Percentiles rank a stretch among this genome's conserved stretches.
These are phyloP conservation scores for Oryza glaberrima DNA, from an alignment of 176 grass and related monocot genomes.

Conservation along the genomic window DNA sequence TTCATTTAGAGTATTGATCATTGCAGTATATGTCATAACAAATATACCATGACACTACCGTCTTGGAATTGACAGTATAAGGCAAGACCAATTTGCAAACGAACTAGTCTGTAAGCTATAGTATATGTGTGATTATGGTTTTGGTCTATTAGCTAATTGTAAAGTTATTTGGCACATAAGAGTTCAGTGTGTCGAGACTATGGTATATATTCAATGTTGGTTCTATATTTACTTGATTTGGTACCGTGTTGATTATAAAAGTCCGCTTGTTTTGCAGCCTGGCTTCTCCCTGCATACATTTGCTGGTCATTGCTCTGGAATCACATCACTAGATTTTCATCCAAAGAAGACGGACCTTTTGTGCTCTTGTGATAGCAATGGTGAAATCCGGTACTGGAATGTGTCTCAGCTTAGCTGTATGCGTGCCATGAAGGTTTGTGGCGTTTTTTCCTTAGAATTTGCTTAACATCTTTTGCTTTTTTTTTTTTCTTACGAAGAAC, in stretches of 20 bases:
- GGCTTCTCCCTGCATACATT: slow-evolving; percentile 78
- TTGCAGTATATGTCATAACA: slow-evolving; percentile 15
- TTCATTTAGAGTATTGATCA: not conserved
- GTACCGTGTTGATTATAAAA: slow-evolving; percentile 18
- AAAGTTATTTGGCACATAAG: not conserved
- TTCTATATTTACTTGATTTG: slow-evolving; percentile 13
- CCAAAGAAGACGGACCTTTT: slow-evolving; percentile 93
- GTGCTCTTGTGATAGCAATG: slow-evolving; percentile 88
- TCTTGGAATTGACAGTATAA: not conserved
- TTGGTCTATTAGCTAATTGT: not conserved
- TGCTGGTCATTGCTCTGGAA: slow-evolving; percentile 58
- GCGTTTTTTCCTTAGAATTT: slow-evolving; percentile 20
- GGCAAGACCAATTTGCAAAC: not conserved
- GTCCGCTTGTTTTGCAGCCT: slow-evolving; percentile 64
- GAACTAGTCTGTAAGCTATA: not conserved
- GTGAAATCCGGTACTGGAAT: slow-evolving; percentile 92
- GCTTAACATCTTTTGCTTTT: not conserved
- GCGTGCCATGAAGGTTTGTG: slow-evolving; percentile 62
- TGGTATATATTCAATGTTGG: not conserved
- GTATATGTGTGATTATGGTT: not conserved
- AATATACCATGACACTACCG: not conserved
- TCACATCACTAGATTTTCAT: slow-evolving; percentile 98
- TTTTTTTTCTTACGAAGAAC: not conserved
- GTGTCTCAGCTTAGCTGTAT: slow-evolving; percentile 48
- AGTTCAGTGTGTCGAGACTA: slow-evolving; percentile 14